A percentile compares a stretch with the other conserved stretches of the same genome.
Conservation (phyloP, 2,329 filamentous ascomycete genomes). For the Sclerotinia borealis region DNA sequence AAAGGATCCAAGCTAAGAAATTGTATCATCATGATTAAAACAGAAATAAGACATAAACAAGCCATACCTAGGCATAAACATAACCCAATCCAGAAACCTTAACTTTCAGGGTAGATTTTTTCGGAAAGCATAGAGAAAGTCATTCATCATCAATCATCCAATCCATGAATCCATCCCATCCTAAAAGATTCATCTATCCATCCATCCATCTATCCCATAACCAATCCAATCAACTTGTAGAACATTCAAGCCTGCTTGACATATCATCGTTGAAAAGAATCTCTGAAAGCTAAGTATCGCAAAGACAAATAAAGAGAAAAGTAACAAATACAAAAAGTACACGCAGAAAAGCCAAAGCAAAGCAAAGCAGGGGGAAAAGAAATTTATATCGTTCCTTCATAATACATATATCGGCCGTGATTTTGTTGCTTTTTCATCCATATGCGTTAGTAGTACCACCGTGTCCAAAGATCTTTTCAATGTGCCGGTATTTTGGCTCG, state of each 20-base stretch:
- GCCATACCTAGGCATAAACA: not conserved
- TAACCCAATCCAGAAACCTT: not conserved
- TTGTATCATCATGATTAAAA: not conserved
- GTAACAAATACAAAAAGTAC: not conserved
- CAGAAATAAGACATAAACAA: not conserved
- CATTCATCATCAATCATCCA: not conserved
- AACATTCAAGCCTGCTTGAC: conserved; percentile 7
- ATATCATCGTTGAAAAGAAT: not conserved
- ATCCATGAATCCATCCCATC: not conserved
- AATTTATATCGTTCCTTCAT: not conserved
- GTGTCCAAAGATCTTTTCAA: not conserved
- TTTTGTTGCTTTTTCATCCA: not conserved
- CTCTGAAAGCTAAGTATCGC: not conserved
- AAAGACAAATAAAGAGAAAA: not conserved
- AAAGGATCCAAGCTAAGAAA: not conserved
- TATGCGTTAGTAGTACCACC: not conserved
- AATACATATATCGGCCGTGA: conserved; percentile 1
- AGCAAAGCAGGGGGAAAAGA: not conserved
- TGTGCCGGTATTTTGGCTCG: not conserved
- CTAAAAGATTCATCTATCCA: not conserved
- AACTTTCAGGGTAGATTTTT: not conserved
- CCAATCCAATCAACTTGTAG: not conserved
- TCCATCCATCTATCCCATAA: not conserved
- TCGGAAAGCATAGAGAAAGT: not conserved
- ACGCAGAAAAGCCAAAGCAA: not conserved